Conservation (phyloP, 495 filamentous ascomycete species). For the Penicillium nucicola region DNA sequence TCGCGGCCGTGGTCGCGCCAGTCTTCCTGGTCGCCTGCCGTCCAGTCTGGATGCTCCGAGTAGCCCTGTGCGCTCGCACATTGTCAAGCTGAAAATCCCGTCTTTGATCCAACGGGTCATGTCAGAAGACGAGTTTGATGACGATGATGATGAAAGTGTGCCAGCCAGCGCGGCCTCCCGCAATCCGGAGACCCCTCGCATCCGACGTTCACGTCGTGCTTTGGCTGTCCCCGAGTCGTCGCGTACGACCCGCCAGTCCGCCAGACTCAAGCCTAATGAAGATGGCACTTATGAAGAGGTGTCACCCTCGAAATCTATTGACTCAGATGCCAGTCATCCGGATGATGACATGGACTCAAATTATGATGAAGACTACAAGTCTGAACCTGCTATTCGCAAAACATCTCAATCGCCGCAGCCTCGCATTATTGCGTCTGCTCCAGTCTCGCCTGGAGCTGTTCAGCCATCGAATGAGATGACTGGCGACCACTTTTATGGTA, state of each 20-base stretch:
- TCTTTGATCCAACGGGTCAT: background rate
- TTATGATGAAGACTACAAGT: conserved; percentile 7
- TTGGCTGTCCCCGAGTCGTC: conserved; percentile 36
- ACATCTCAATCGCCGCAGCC: conserved; percentile 3
- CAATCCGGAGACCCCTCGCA: conserved; percentile 19
- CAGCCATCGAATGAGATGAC: background rate
- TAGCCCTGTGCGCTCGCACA: conserved; percentile 11
- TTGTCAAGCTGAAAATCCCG: conserved; percentile 17
- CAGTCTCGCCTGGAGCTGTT: background rate
- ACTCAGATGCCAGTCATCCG: conserved; percentile 7
- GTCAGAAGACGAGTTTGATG: background rate
- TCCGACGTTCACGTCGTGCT: conserved; percentile 17
- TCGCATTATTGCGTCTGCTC: conserved; percentile 1
- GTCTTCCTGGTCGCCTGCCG: conserved; percentile 4
- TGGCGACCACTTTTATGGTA: background rate
- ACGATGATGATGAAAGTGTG: background rate
- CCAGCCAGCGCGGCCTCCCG: conserved; percentile 1
- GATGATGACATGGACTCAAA: conserved; percentile 5
- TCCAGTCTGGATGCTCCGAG: background rate
- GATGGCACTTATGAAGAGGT: conserved; percentile 17
- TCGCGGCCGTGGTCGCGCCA: conserved; percentile 7
- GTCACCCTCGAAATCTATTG: conserved; percentile 16
- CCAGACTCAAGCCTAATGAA: conserved; percentile 27
- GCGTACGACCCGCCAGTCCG: conserved; percentile 36
- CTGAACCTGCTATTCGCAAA: background rate